Conservation (phyloP, 352 stramenopile species). For the Globisporangium mamillatum region DNA sequence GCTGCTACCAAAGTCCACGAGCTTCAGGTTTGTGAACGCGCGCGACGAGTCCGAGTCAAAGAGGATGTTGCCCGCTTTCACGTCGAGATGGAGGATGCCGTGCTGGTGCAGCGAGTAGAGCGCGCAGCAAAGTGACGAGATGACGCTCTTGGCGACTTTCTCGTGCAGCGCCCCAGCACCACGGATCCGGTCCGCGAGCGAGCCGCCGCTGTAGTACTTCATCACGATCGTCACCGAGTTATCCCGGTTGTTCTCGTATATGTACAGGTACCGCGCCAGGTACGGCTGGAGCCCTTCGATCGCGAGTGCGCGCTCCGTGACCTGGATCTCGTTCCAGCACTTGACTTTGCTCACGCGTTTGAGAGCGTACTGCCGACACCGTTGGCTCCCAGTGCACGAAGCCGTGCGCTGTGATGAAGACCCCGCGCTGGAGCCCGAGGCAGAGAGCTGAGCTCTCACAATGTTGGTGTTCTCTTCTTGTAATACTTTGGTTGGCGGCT, state of each 20-base stretch:
- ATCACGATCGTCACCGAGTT: conserved; percentile 58
- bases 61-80: conserved; percentile 65
- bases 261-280: conserved; percentile 46
- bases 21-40: conserved; percentile 53
- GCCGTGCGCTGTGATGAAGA: background rate
- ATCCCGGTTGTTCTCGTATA: conserved; percentile 54
- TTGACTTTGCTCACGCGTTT: conserved; percentile 43
- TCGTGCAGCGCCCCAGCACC: conserved; percentile 32
- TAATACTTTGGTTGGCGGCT: background rate
- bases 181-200: conserved; percentile 45
- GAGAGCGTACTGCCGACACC: conserved; percentile 32
- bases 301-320: conserved; percentile 39
- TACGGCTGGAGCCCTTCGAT: conserved; percentile 41
- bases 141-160: conserved; percentile 30
- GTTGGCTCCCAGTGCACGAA: background rate
- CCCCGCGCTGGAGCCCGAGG: background rate
- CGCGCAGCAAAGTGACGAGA: conserved; percentile 43
- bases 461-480: background rate
- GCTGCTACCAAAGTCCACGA: conserved; percentile 67
- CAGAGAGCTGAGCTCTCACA: background rate
- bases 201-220: conserved; percentile 56
- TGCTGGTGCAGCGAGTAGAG: conserved; percentile 51
- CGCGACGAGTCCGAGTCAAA: conserved; percentile 40
- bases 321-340: conserved; percentile 34
- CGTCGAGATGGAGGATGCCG: conserved; percentile 54